Conservation (phyloP, 495 filamentous ascomycete genomes). For the Neurospora sp. region DNA sequence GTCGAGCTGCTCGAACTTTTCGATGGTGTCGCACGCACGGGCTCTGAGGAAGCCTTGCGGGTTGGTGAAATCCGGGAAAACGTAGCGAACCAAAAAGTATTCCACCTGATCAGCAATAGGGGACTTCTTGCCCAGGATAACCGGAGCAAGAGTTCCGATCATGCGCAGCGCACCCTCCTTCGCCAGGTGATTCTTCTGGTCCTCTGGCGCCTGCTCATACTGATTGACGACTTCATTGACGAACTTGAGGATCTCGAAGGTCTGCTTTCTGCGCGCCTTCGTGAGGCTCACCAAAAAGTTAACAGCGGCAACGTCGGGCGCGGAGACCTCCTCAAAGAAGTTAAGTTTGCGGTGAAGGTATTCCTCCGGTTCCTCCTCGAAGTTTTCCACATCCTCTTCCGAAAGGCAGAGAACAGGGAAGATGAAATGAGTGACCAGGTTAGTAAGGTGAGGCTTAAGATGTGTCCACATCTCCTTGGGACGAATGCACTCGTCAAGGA, state of each 20-base stretch:
- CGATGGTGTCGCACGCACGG: conserved; percentile 89
- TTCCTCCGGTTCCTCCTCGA: conserved; percentile 86
- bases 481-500: conserved; percentile 93
- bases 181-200: conserved; percentile 81
- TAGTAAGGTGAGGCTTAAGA: conserved; percentile 86
- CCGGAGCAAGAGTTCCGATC: conserved; percentile 89
- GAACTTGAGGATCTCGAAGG: conserved; percentile 85
- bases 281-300: conserved; percentile 94
- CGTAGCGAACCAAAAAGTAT: conserved; percentile 95
- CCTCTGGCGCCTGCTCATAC: conserved; percentile 68
- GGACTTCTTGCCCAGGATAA: conserved; percentile 95
- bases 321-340: conserved; percentile 93
- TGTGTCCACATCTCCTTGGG: conserved; percentile 94
- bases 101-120: conserved; percentile 98
- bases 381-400: conserved; percentile 87
- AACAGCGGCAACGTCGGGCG: conserved; percentile 91
- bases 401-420: conserved; percentile 93
- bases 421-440: conserved; percentile 81
- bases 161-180: conserved; percentile 96
- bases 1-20: conserved; percentile 93
- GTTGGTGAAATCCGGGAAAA: conserved; percentile 95
- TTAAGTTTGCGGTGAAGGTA: conserved; percentile 96
- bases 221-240: conserved; percentile 88
- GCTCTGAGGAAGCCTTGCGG: conserved; percentile 88
- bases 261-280: conserved; percentile 90